Evolutionary conservation across 495 filamentous ascomycete genomes (phyloP).

Genomic region (Hypoxylon fuscum): DNA sequence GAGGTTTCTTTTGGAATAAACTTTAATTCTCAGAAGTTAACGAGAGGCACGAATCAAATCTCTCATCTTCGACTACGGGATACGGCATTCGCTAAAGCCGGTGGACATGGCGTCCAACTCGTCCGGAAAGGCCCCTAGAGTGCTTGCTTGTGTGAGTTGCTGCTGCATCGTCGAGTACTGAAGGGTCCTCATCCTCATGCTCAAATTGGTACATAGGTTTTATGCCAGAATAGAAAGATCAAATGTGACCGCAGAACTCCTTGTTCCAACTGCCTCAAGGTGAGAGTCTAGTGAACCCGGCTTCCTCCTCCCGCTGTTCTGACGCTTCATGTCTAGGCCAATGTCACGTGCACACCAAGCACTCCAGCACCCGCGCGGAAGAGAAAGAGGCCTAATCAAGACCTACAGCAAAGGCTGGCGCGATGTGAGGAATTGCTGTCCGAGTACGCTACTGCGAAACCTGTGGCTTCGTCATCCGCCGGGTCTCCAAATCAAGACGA

Average conservation of each 20-base stretch:
- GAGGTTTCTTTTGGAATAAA: background rate
- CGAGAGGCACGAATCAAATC: conserved; percentile 10
- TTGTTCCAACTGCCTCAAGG: conserved; percentile 66
- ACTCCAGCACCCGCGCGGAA: conserved; percentile 59
- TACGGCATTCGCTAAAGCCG: conserved; percentile 3
- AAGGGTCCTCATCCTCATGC: conserved; percentile 7
- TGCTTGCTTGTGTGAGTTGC: conserved; percentile 40
- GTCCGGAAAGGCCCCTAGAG: conserved; percentile 35
- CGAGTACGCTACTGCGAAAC: conserved; percentile 54
- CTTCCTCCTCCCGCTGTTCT: conserved; percentile 2
- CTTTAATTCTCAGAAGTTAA: background rate
- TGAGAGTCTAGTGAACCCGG: conserved; percentile 12
- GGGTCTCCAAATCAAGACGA: conserved; percentile 41
- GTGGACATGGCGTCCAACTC: conserved; percentile 35
- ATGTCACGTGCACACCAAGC: conserved; percentile 56
- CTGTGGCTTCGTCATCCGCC: conserved; percentile 31
- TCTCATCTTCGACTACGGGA: conserved; percentile 13
- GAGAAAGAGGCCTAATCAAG: conserved; percentile 57
- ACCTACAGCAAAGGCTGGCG: conserved; percentile 57
- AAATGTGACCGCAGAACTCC: conserved; percentile 75
- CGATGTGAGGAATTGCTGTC: conserved; percentile 59
- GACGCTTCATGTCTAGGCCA: conserved; percentile 46
- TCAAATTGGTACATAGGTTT: conserved; percentile 48
- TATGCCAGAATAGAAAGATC: conserved; percentile 74
- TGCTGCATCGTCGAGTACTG: background rate